Evolutionary conservation across 768 basidiomycete species (phyloP).

Genomic region (Stropharia rugosoannulata): DNA sequence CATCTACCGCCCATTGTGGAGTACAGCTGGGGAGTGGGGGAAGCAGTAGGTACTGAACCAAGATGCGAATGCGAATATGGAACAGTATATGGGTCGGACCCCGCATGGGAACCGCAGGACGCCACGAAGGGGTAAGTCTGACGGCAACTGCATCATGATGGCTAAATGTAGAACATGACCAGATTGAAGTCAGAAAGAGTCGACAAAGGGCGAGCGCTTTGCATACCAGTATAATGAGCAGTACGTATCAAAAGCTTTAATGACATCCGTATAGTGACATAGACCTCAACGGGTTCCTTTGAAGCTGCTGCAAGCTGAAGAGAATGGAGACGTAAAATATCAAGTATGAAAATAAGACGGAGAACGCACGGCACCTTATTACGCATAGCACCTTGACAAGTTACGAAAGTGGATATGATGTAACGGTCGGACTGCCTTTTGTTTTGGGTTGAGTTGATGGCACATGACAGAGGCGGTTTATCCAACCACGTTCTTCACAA

Average conservation of each 20-base stretch:
- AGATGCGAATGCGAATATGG: conserved; percentile 7
- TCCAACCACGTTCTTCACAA: background rate
- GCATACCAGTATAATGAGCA: too few species aligned
- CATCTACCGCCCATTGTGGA: conserved; percentile 8
- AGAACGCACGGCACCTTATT: background rate
- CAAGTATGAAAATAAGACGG: too few species aligned
- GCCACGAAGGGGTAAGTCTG: conserved; percentile 7
- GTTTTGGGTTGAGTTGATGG: background rate
- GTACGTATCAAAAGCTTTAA: too few species aligned
- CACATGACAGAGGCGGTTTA: background rate
- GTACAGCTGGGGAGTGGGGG: conserved; percentile 10
- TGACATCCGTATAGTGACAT: too few species aligned
- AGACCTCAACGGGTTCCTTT: too few species aligned
- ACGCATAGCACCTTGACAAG: background rate
- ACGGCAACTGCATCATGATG: background rate
- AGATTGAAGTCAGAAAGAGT: background rate
- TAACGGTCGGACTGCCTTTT: background rate
- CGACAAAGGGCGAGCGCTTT: too few species aligned
- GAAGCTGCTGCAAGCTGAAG: too few species aligned
- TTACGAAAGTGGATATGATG: conserved; percentile 4
- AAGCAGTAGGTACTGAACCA: conserved; percentile 1
- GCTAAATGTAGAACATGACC: conserved; percentile 5
- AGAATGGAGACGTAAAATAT: too few species aligned
- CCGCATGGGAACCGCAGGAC: conserved; percentile 12
- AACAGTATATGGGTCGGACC: background rate